Percentiles rank a stretch among this genome's conserved stretches.
Conservation (phyloP, 2,329 filamentous ascomycete species). For the Xylaria sp. region DNA sequence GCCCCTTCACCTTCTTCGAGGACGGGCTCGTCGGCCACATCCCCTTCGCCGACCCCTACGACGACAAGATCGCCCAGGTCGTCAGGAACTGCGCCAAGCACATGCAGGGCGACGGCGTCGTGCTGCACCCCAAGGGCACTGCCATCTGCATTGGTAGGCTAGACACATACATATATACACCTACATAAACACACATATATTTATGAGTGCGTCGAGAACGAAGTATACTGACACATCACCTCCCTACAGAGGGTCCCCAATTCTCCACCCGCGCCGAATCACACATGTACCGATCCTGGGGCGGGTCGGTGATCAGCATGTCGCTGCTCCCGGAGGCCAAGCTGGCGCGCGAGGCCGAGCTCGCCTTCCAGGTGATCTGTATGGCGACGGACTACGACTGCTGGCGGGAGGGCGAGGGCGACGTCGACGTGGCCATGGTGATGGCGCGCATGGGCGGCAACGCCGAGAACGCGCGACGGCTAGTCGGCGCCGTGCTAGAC, state of each 20-base stretch:
- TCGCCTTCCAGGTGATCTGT: constrained; percentile 97
- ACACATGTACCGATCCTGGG: constrained; percentile 93
- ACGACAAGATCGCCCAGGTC: constrained; percentile 77
- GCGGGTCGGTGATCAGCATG: constrained; percentile 98
- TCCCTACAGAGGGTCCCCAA: constrained; percentile 83
- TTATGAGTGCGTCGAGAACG: background rate
- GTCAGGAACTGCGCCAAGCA: constrained; percentile 79
- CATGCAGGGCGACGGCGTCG: constrained; percentile 85
- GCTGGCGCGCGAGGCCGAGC: constrained; percentile 93
- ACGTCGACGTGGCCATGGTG: constrained; percentile 96
- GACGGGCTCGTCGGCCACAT: constrained; percentile 92
- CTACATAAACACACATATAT: background rate
- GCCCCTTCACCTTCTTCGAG: constrained; percentile 96
- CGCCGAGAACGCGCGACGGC: constrained; percentile 82
- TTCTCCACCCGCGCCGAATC: constrained; percentile 97
- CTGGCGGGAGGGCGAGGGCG: constrained; percentile 76
- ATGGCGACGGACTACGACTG: constrained; percentile 99
- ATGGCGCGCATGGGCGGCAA: constrained; percentile 97
- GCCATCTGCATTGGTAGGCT: constrained; percentile 87
- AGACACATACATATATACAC: constrained; percentile 6
- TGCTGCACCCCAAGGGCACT: constrained; percentile 83
- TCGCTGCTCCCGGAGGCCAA: constrained; percentile 94
- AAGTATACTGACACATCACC: background rate
- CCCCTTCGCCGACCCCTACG: constrained; percentile 95
- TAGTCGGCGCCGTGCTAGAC: constrained; percentile 88